Evolutionary conservation across 2,329 filamentous ascomycete genomes (phyloP).

Genomic region (Simplicillium aogashimaense): DNA sequence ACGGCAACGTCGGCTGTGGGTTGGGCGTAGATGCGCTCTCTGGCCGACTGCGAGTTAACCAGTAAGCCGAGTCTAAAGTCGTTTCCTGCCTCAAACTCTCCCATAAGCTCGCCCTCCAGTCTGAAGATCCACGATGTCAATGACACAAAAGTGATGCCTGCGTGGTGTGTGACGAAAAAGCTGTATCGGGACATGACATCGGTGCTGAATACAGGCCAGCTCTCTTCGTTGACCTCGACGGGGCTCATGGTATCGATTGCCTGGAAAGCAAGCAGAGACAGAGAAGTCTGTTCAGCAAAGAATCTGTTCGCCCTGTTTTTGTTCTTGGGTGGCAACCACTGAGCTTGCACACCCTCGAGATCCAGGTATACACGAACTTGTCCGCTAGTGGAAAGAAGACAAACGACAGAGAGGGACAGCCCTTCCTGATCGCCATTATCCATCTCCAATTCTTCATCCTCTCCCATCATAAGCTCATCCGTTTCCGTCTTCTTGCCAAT

Average conservation of each 20-base stretch:
- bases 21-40: constrained; percentile 49
- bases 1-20: constrained; percentile 32
- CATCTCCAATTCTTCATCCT: constrained; percentile 50
- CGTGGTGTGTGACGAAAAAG: constrained; percentile 53
- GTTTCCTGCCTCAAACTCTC: constrained; percentile 44
- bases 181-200: constrained; percentile 53
- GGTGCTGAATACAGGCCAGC: constrained; percentile 53
- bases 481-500: constrained; percentile 53
- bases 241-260: constrained; percentile 49
- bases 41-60: constrained; percentile 46
- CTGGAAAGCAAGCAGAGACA: constrained; percentile 50
- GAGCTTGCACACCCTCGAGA: constrained; percentile 51
- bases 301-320: constrained; percentile 36
- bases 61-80: constrained; percentile 53
- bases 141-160: constrained; percentile 50
- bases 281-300: constrained; percentile 25
- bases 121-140: constrained; percentile 54
- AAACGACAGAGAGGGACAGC: constrained; percentile 49
- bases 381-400: constrained; percentile 50
- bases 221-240: constrained; percentile 42
- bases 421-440: constrained; percentile 49
- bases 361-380: constrained; percentile 53
- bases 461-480: constrained; percentile 52
- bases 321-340: constrained; percentile 51
- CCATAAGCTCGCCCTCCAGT: constrained; percentile 49